Percentiles rank a stretch among this genome's conserved stretches.
These are phyloP conservation scores for Micromonas commoda DNA, from an alignment of 139 green algal genomes.

Conservation along the genomic window DNA sequence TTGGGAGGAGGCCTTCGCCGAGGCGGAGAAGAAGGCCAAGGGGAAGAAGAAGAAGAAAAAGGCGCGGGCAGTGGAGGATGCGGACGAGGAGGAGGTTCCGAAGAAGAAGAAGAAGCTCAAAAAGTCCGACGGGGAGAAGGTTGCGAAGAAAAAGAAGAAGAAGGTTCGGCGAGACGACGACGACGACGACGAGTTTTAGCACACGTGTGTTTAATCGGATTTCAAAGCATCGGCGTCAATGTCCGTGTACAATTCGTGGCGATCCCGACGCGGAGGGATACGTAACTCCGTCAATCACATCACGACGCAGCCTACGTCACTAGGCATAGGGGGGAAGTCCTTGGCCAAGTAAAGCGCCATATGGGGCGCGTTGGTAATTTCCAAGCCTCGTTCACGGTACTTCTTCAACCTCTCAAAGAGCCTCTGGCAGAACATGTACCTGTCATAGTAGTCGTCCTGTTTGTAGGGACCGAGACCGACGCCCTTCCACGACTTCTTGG, in stretches of 20 bases:
- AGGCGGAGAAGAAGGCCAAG: background rate
- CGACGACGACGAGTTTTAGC: background rate
- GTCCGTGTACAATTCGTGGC: no score
- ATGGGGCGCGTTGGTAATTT: background rate
- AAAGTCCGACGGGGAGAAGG: no score
- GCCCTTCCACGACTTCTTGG: background rate
- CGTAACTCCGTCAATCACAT: no score
- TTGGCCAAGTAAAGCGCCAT: no score
- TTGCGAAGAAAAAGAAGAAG: slow-evolving; percentile 16
- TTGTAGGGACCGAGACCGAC: background rate
- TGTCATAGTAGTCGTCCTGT: background rate
- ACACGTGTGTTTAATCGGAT: no score
- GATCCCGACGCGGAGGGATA: no score
- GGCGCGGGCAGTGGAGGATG: background rate
- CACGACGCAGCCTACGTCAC: no score
- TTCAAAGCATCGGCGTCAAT: no score
- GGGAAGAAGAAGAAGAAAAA: slow-evolving; percentile 20
- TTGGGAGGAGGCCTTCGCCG: background rate
- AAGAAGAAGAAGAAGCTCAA: slow-evolving; percentile 23
- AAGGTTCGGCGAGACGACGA: background rate
- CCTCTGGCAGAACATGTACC: background rate
- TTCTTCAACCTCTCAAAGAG: slow-evolving; percentile 5
- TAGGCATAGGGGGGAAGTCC: no score
- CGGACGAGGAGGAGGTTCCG: background rate
- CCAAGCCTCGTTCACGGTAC: background rate